Percentiles rank a stretch among this genome's conserved stretches.
These are phyloP conservation scores for Elymus sibiricus DNA, from an alignment of 176 grass and related monocot species.

Conservation along the genomic window DNA sequence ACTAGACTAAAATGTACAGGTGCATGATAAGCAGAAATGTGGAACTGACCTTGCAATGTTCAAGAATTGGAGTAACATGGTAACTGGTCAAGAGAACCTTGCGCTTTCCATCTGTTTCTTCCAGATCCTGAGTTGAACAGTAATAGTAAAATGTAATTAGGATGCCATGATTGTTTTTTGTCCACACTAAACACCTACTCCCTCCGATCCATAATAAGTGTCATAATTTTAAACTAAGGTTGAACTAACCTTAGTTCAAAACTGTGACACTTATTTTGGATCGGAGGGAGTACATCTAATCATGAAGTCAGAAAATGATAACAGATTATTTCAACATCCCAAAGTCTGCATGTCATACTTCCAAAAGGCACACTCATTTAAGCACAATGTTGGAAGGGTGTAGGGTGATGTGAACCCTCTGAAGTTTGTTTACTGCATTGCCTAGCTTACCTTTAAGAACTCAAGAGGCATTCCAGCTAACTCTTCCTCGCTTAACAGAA, in stretches of 20 bases:
- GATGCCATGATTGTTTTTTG: not conserved
- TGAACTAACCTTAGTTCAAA: too few species aligned
- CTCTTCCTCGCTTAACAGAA: constrained; percentile 69
- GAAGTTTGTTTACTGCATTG: not conserved
- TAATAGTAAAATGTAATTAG: constrained; percentile 20
- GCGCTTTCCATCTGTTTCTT: constrained; percentile 63
- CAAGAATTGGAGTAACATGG: constrained; percentile 93
- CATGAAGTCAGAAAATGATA: constrained; percentile 23
- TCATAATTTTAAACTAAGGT: too few species aligned
- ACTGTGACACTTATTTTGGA: too few species aligned
- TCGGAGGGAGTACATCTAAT: not conserved
- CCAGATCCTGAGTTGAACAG: constrained; percentile 64
- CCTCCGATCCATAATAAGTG: too few species aligned
- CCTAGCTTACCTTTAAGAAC: constrained; percentile 72
- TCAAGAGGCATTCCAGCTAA: constrained; percentile 83
- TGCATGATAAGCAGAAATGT: not conserved
- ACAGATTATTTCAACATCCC: not conserved
- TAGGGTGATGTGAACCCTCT: not conserved
- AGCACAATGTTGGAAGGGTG: not conserved
- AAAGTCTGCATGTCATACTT: constrained; percentile 10
- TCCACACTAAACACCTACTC: constrained; percentile 13
- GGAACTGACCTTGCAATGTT: constrained; percentile 78
- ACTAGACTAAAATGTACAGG: not conserved
- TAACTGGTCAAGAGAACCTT: constrained; percentile 69
- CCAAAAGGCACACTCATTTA: not conserved